A percentile compares a stretch with the other conserved stretches of the same genome.
Evolutionary conservation across 371 early-diverging fungal species (phyloP).

Genomic region (Mucor saturninus): DNA sequence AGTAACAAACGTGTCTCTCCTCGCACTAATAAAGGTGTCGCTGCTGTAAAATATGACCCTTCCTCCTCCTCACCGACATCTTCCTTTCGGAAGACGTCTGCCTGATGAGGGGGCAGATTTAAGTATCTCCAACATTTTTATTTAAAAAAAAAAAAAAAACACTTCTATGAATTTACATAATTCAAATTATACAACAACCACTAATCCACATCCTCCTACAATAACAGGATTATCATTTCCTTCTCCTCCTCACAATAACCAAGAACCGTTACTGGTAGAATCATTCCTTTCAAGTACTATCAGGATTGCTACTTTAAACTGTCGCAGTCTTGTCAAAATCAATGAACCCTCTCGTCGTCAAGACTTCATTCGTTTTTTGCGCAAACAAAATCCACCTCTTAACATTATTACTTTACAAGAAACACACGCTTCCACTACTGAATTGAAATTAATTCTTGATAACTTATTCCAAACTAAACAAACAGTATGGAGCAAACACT

Average conservation of each 20-base stretch:
- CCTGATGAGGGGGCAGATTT: too few relatives aligned
- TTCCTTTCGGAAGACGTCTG: too few relatives aligned
- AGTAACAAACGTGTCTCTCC: too few relatives aligned
- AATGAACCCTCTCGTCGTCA: neutral
- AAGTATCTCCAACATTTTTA: too few relatives aligned
- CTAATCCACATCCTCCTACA: too few relatives aligned
- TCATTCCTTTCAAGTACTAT: neutral
- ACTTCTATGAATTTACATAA: too few relatives aligned
- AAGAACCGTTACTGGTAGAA: neutral
- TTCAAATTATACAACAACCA: too few relatives aligned
- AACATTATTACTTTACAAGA: conserved; percentile 13
- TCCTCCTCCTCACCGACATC: too few relatives aligned
- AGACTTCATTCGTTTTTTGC: neutral
- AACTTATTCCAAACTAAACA: neutral
- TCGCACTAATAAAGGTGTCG: too few relatives aligned
- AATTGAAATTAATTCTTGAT: neutral
- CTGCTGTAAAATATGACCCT: too few relatives aligned
- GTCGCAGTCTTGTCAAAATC: conserved; percentile 16
- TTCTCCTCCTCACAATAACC: neutral
- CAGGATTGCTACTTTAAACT: conserved; percentile 10
- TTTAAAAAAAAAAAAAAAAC: too few relatives aligned
- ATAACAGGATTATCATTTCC: neutral
- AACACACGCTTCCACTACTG: conserved; percentile 5
- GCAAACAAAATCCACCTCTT: neutral
- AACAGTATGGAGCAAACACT: conserved; percentile 8